Percentiles rank a stretch among this genome's conserved stretches.
Conservation (phyloP, 345 rosid species). For the Linum lewisii region DNA sequence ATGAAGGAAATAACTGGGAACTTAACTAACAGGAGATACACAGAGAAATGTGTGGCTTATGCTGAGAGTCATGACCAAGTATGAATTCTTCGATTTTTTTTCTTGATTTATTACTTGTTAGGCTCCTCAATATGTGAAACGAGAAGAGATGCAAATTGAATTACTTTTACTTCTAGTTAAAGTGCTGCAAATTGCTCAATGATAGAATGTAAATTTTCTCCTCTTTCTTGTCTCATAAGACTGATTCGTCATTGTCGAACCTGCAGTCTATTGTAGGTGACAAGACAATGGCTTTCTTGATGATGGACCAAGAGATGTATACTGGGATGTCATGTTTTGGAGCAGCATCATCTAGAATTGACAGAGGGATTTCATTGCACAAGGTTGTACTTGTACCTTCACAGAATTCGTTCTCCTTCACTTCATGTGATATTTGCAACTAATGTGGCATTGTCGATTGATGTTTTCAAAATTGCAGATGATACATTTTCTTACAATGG, state of each 20-base stretch:
- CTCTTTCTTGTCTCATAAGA: conserved; percentile 12
- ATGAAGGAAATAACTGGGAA: conserved; percentile 48
- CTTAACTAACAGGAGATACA: conserved; percentile 67
- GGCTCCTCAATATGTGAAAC: not conserved
- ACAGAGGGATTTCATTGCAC: conserved; percentile 67
- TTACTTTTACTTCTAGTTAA: not conserved
- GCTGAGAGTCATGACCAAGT: conserved; percentile 90
- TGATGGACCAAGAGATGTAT: conserved; percentile 75
- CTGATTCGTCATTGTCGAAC: conserved; percentile 11
- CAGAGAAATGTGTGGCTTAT: conserved; percentile 66
- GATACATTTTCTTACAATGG: conserved; percentile 71
- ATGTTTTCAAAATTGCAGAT: conserved; percentile 33
- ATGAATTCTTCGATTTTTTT: conserved; percentile 12
- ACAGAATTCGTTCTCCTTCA: not conserved
- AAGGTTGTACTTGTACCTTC: conserved; percentile 19
- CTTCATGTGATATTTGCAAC: not conserved
- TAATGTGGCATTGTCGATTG: not conserved
- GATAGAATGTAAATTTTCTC: not conserved
- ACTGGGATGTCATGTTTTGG: conserved; percentile 60
- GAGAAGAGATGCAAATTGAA: not conserved
- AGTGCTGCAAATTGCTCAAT: not conserved
- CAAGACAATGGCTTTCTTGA: conserved; percentile 56
- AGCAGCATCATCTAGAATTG: conserved; percentile 43
- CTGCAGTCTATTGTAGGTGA: conserved; percentile 72
- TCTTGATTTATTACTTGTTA: conserved; percentile 10